Evolutionary conservation across 805 yeast genomes (phyloP), one percentile per base, ranked within the genome.

Genomic region (Candida yuanshanica): DNA sequence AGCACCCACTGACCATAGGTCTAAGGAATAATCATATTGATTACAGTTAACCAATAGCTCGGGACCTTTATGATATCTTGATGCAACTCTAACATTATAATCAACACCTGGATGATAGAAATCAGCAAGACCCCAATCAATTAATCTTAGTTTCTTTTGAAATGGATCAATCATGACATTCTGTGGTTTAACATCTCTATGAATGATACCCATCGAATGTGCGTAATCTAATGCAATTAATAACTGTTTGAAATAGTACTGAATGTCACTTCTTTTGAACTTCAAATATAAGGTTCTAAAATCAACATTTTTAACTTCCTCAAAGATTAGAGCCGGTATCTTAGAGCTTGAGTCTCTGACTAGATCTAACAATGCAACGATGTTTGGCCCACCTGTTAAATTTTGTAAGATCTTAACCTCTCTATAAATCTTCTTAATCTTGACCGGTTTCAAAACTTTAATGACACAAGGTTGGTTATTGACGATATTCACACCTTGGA

Each of bases 61-160:
- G 4, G 97, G 97, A 4, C 96, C 96, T 63, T 90, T 90, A 63
- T 83, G 90, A 60, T 87, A 88, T 50, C 97, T 68, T 5, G 95
- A 86, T 2, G 97, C 96, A 14, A 90, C 97, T 49, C 97, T 74
- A 17, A 90, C 96, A 56, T 90, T 90, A 56, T 86, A 90, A 54
- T 87, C 95, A 59, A 79, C 83, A 12, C 88, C 88, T 20, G 87
- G 79, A 59, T 90, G 96, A 58, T 89, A 89, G 59, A 87, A 89
- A 61, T 90, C 97, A 8, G 97, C 96, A 39, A 90, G 66, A 7
- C 97, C 97, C 96, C 96, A 90, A 63, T 90, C 97, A 41, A 90
- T 89, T 49, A 89, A 73, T 48, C 95, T 75, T 51, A 90, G 66
- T 55, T 75, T 78, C 61, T 67, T 79, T 47, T 71, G 74, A 45